Base-by-base conservation (phyloP, 352 stramenopile species). In the Pythium scleroteichum region DNA sequence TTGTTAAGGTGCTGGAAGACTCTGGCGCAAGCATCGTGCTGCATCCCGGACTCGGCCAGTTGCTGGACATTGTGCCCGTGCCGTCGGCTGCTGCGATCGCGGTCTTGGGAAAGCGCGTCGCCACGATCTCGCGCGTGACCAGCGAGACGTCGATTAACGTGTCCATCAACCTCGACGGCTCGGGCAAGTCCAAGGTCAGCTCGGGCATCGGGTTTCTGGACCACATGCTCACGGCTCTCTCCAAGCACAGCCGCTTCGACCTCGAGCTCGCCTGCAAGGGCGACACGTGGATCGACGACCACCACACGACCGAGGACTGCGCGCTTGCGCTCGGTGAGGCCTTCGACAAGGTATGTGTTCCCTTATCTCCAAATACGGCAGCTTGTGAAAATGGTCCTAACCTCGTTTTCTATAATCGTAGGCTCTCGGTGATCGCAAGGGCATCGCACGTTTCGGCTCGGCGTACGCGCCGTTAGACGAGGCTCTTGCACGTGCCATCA, bases 261-360 rank as follows among this genome's bases (percentile, higher is more conserved):
- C 56, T 98, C 10, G 72, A 89, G 48, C 81, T 97, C 7, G 70
- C 80, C 29, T 97, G 90, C 71, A 88, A 94, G 51, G 96, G 96
- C 55, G 96, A 99, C 72, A 89, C 91, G 33, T 98, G 89, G 85
- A 97, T 99, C 41, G 96, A 99, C 71, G 96, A 99, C 78, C 96
- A 99, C 68, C 96, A 99, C 74, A 98, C 93, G 40, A 94, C 87
- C 16, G 96, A 99, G 72, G 96, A 99, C 81, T 97, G 97, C 38
- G 85, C 87, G 24, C 87, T 99, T 66, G 94, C 92, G 41, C 73
- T 99, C 4, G 96, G 96, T 22, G 90, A 98, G 62, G 89, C 87
- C 12, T 90, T 98, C 52, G 92, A 97, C 58, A 83, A 82, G 68
- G 72, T 72, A 68, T 24, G 33, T 35, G n/a, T n/a, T n/a, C n/a